Base-by-base conservation (phyloP, 2,329 filamentous ascomycete species). In the Pleochaeta shiraiana region DNA sequence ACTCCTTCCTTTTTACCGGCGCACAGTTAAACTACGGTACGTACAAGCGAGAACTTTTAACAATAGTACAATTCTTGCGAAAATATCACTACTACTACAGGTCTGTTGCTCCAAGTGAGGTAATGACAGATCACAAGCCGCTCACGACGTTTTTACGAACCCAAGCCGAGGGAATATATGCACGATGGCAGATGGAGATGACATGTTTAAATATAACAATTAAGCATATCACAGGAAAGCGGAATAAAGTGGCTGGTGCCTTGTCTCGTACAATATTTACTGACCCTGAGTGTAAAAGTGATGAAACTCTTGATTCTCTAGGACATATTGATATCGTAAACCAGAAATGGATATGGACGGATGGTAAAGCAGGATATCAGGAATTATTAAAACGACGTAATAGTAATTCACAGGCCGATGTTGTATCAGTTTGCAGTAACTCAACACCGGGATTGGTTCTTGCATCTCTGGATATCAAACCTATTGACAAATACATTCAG, bases 11-110 rank as follows among this genome's bases (percentile, higher is more conserved):
- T 4, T 64, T 64, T 21, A 12, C 34, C 3, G 21, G 26, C n/a
- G 7, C 47, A 21, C 26, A 47, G 11, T 37, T 21, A 31, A 63
- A 63, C n/a, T 47, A 47, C 7, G 60, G 60, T 12, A 63, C 37
- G 11, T 63, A 47, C 16, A 39, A 61, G 28, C 19, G 31, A 21
- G 33, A 61, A 61, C 34, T 61, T 30, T 50, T 31, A 7, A 26
- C 1, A 6, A 63, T 63, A 28, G 61, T 63, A 7, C 9, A 47
- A 5, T 63, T 50, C 30, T 21, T 26, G 26, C 12, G 61, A n/a
- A 63, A 63, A 55, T 43, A 62, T 43, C 21, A 64, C 31, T 12
- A 55, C 24, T 64, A 64, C 31, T 50, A 37, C 19, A 28, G 45
- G 3, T 28, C 19, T 28, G 30, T n/a, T n/a, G 26, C 43, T 33